Evolutionary conservation across 2,329 filamentous ascomycete species (phyloP).

Genomic region (Trichoderma atrobrunneum): DNA sequence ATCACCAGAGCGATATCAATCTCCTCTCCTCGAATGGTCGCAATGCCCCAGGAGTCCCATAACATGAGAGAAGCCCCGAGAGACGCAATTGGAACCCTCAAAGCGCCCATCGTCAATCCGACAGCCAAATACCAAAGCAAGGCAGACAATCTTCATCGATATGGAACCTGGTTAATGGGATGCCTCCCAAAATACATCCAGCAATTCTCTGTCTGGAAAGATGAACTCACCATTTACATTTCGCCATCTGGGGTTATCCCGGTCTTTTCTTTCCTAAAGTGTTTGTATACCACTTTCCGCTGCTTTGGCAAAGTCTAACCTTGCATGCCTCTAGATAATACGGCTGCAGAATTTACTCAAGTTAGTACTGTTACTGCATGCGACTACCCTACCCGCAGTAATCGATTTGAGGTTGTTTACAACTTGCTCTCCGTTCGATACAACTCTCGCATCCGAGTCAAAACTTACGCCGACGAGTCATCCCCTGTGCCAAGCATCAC

Average conservation of each 20-base stretch:
- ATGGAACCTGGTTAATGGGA: slow-evolving; percentile 95
- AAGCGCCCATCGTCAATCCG: slow-evolving; percentile 81
- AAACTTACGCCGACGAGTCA: slow-evolving; percentile 97
- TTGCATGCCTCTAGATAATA: slow-evolving; percentile 64
- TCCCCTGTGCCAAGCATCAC: slow-evolving; percentile 89
- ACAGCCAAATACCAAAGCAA: slow-evolving; percentile 89
- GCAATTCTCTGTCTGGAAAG: slow-evolving; percentile 99
- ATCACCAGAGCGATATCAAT: slow-evolving; percentile 50
- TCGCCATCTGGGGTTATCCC: slow-evolving; percentile 84
- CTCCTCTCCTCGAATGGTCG: slow-evolving; percentile 49
- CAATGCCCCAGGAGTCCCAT: slow-evolving; percentile 57
- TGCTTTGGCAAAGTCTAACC: neutral
- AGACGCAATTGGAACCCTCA: slow-evolving; percentile 60
- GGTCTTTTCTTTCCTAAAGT: slow-evolving; percentile 90
- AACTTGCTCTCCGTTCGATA: slow-evolving; percentile 93
- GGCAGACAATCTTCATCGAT: slow-evolving; percentile 83
- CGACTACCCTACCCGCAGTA: slow-evolving; percentile 91
- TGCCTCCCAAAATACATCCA: slow-evolving; percentile 97
- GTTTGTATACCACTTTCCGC: slow-evolving; percentile 38
- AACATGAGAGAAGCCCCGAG: slow-evolving; percentile 67
- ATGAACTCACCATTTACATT: slow-evolving; percentile 94
- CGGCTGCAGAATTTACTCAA: slow-evolving; percentile 93
- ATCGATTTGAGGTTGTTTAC: slow-evolving; percentile 98
- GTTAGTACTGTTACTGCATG: slow-evolving; percentile 89
- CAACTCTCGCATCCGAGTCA: slow-evolving; percentile 94